Conservation (phyloP, 495 filamentous ascomycete genomes). For the Annulohypoxylon stygium region DNA sequence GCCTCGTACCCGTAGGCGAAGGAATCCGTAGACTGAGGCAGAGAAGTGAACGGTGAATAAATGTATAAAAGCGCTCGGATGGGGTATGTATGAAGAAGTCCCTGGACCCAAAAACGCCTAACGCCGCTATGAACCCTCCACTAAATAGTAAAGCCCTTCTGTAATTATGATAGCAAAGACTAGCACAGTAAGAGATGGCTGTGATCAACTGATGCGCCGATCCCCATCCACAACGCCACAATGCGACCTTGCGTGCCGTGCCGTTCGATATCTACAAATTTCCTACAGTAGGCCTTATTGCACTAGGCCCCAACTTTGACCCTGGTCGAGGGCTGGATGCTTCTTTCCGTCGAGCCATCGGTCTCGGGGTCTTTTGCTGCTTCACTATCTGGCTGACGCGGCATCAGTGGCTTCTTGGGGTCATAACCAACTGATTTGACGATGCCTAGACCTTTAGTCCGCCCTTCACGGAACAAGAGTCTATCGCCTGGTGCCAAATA, state of each 20-base stretch:
- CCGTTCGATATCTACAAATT: background rate
- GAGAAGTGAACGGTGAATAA: background rate
- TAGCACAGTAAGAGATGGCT: background rate
- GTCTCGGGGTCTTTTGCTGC: conserved; percentile 30
- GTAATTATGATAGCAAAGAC: background rate
- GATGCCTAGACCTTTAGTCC: conserved; percentile 95
- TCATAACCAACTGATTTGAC: conserved; percentile 95
- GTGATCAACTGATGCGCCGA: background rate
- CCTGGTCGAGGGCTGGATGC: conserved; percentile 27
- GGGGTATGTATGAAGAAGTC: conserved; percentile 7
- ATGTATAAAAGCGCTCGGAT: background rate
- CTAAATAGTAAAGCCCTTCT: background rate
- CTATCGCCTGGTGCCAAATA: conserved; percentile 90
- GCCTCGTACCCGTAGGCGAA: background rate
- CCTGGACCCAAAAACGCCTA: conserved; percentile 1
- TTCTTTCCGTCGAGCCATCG: conserved; percentile 30
- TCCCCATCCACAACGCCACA: background rate
- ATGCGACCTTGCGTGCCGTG: background rate
- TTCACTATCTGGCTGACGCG: conserved; percentile 44
- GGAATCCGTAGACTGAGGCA: background rate
- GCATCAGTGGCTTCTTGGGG: conserved; percentile 58
- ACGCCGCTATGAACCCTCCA: conserved; percentile 12
- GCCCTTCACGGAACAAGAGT: conserved; percentile 91
- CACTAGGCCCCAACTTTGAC: conserved; percentile 26
- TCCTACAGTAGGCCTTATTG: background rate